Conservation (phyloP, 352 stramenopile species). For the Globisporangium paddicum region DNA sequence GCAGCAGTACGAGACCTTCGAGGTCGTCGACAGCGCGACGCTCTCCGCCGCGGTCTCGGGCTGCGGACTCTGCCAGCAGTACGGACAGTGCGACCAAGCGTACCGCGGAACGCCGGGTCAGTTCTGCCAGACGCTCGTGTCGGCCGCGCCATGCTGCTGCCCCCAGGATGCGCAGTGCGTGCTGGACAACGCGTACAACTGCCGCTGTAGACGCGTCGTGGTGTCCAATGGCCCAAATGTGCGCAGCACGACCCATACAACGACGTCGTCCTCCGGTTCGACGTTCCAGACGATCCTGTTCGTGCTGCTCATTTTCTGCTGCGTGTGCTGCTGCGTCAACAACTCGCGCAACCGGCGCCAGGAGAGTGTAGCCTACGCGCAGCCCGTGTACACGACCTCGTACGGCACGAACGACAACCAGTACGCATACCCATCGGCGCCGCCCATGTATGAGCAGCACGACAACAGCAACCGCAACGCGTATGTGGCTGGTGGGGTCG, state of each 20-base stretch:
- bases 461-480: constrained; percentile 10
- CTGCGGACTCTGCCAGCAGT: constrained; percentile 57
- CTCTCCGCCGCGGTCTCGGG: constrained; percentile 47
- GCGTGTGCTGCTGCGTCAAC: constrained; percentile 43
- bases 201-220: constrained; percentile 38
- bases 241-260: constrained; percentile 20
- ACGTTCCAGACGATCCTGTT: constrained; percentile 35
- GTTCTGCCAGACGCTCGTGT: constrained; percentile 57
- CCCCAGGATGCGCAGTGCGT: constrained; percentile 52
- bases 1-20: constrained; percentile 12
- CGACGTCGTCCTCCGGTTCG: constrained; percentile 22
- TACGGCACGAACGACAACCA: constrained; percentile 7
- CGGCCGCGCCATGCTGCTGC: constrained; percentile 58
- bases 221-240: constrained; percentile 16
- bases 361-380: constrained; percentile 25
- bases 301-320: constrained; percentile 39
- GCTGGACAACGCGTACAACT: constrained; percentile 44
- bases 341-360: constrained; percentile 15
- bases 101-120: constrained; percentile 54
- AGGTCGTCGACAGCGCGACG: constrained; percentile 28
- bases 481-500: constrained; percentile 35
- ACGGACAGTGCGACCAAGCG: constrained; percentile 52
- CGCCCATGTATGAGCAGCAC: constrained; percentile 23
- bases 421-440: constrained; percentile 51
- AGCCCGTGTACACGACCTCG: constrained; percentile 19